Evolutionary conservation across 192 early-diverging fungal species (phyloP).

Genomic region (Physocladia obscura): DNA sequence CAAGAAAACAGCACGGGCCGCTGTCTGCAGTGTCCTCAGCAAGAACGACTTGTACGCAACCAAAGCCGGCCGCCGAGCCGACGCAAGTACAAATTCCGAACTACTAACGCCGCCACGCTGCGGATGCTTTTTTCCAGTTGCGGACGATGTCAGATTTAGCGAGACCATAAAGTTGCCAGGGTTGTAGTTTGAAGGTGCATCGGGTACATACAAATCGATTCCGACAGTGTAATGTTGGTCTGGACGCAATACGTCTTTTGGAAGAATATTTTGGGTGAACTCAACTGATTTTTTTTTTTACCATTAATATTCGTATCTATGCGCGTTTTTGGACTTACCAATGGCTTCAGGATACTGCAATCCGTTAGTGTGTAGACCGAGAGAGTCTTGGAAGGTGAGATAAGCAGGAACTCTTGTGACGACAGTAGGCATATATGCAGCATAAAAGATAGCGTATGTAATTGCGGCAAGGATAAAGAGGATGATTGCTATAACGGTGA

Average conservation of each 20-base stretch:
- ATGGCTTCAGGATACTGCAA: conserved; percentile 8
- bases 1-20: conserved; percentile 45
- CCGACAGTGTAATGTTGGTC: conserved; percentile 63
- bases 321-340: neutral
- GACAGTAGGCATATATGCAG: conserved; percentile 61
- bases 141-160: conserved; percentile 47
- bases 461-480: conserved; percentile 30
- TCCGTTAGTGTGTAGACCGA: neutral
- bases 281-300: conserved; percentile 7
- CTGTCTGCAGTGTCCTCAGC: conserved; percentile 33
- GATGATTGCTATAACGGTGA: conserved; percentile 25
- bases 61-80: conserved; percentile 26
- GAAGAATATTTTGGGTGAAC: conserved; percentile 15
- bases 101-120: too few species aligned
- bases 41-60: conserved; percentile 44
- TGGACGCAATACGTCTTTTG: conserved; percentile 21
- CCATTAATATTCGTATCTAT: too few species aligned
- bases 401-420: conserved; percentile 55
- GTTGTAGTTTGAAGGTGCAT: conserved; percentile 56
- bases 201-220: conserved; percentile 59
- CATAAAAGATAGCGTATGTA: conserved; percentile 61
- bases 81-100: neutral
- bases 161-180: conserved; percentile 69
- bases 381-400: conserved; percentile 45
- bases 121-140: neutral